Evolutionary conservation across 2,329 filamentous ascomycete genomes (phyloP), one percentile per base, ranked within the genome.

Genomic region (Phoma herbarum): DNA sequence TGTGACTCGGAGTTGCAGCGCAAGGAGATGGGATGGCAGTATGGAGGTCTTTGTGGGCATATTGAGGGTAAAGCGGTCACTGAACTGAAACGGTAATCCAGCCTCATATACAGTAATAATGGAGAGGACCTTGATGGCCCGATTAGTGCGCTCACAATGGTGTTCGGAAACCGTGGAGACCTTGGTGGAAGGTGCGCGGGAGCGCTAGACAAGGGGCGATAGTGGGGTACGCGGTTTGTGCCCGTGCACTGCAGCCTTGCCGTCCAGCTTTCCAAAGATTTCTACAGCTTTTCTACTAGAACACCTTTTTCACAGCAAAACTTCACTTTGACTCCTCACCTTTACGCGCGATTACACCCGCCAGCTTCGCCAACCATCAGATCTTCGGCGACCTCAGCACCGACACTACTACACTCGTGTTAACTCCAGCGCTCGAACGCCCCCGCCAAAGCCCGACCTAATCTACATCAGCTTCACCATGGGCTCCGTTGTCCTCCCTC

Each of bases 401-500:
- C 35, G 4, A 39, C 37, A 1, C 7, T 22, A 44, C 48, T 6
- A 0, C 48, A 8, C 41, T 22, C 29, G 9, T 42, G 41, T n/a
- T n/a, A n/a, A n/a, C n/a, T n/a, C n/a, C n/a, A 39, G 35, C 28
- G 31, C 42, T 22, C 47, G 20, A 31, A 43, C 2, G 25, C 18
- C 43, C 44, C 45, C 26, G 44, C 35, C 43, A 53, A 37, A 43
- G 12, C 16, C 39, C n/a, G n/a, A n/a, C n/a, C n/a, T n/a, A n/a
- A 29, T 29, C 23, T 20, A 7, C 42, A 60, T 43, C 35, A n/a
- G 44, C 53, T 20, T 23, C 50, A 67, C 39, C 52, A 88, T 88
- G 87, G 92, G 93, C 70, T 97, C 93, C 71, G 91, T 97, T 63
- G 91, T 96, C 48, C 88, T 99, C 52, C 94, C 94, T 44, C 94